These are phyloP conservation scores for Gnomoniopsis sp. DNA, from an alignment of 2,329 filamentous ascomycete genomes.

Conservation along the genomic window DNA sequence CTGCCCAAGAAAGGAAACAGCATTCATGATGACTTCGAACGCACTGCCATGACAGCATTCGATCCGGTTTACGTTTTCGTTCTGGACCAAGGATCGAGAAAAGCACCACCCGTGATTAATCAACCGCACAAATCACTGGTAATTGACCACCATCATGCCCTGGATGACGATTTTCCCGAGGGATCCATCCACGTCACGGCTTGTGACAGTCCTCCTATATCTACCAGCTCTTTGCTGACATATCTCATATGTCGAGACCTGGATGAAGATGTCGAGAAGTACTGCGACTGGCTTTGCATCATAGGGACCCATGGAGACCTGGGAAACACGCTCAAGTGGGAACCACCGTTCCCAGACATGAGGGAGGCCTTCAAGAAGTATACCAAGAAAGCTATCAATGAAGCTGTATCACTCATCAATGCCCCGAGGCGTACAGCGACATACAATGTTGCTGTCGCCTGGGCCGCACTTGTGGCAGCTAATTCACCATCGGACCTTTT, in stretches of 20 bases:
- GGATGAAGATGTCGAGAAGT: constrained; percentile 43
- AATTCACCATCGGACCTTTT: constrained; percentile 49
- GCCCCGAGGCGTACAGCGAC: constrained; percentile 60
- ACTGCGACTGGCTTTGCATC: constrained; percentile 59
- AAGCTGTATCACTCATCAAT: constrained; percentile 62
- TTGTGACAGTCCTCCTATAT: constrained; percentile 61
- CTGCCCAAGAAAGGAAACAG: constrained; percentile 57
- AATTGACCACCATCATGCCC: constrained; percentile 63
- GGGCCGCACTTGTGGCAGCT: constrained; percentile 53
- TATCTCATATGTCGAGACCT: constrained; percentile 60
- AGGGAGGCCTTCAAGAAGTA: constrained; percentile 54
- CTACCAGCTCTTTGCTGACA: constrained; percentile 61
- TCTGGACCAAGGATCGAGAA: constrained; percentile 62
- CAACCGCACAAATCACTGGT: constrained; percentile 49
- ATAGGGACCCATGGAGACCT: constrained; percentile 67
- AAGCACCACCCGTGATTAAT: constrained; percentile 50
- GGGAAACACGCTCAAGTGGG: constrained; percentile 63
- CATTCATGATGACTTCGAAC: constrained; percentile 53
- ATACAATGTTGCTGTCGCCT: constrained; percentile 59
- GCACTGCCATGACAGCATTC: constrained; percentile 45
- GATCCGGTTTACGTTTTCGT: constrained; percentile 58
- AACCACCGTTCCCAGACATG: constrained; percentile 65
- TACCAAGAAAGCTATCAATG: constrained; percentile 60
- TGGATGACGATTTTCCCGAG: constrained; percentile 52
- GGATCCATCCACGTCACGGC: constrained; percentile 55